Base-by-base conservation (phyloP, 106 monocot species). In the Agapanthus africanus region DNA sequence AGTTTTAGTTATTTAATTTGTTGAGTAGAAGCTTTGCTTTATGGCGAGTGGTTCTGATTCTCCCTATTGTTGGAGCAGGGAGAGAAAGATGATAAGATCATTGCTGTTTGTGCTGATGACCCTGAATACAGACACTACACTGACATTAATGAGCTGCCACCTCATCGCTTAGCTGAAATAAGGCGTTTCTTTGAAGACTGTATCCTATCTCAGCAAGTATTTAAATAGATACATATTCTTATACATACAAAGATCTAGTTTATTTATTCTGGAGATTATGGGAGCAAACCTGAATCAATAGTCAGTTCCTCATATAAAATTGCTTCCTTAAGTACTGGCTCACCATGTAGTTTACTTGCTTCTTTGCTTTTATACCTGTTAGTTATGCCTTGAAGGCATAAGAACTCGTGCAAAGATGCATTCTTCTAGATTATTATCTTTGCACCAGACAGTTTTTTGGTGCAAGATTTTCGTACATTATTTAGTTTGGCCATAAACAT, bases 121-220 rank as follows among this genome's bases (percentile, higher is more conserved):
- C 93, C 93, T 51, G 89, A 93, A 66, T 93, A 93, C 74, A 79
- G 65, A 33, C 89, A 93, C 40, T 86, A 77, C 68, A 86, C 54
- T 73, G 93, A 93, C 65, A 89, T 93, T 75, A 93, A 86, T 73
- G 93, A 93, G 26, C 86, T 93, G 18, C 81, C 93, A 46, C 93
- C 93, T 67, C 93, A 93, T 74, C 93, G 89, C 36, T 74, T 93
- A 49, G 89, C 89, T 76, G 89, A 93, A 74, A 93, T 93, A 38
- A 83, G 86, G 50, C 85, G 89, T 37, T 93, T 93, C 59, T 93
- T 93, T 84, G 89, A 93, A 78, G 93, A 93, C 63, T 93, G 93
- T 93, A 91, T 85, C 81, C 85, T 82, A 0, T 6, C 7, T 19
- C 63, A 63, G 7, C 18, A 64, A 25, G 18, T 36, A n/a, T 37